Percentiles rank a stretch among this genome's conserved stretches.
Conservation (phyloP, 345 rosid species). For the Hypericum androsaemum region DNA sequence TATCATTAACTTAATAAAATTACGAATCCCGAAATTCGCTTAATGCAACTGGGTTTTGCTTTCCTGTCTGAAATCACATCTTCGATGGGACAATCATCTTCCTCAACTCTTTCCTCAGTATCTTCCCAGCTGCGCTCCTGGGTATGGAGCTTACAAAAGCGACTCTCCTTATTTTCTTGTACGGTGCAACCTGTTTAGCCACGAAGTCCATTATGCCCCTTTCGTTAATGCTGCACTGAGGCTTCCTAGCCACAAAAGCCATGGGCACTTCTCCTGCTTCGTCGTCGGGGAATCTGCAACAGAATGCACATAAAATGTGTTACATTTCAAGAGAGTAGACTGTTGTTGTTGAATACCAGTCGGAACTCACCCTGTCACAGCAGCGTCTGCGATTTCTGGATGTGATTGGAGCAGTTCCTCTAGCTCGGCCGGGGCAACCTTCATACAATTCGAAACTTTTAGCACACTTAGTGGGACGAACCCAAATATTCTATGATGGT, state of each 20-base stretch:
- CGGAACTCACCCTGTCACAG: conserved; percentile 34
- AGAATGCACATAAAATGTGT: too few species aligned
- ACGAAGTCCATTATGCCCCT: conserved; percentile 22
- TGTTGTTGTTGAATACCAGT: not conserved
- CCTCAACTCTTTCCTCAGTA: conserved; percentile 25
- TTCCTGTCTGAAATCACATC: too few species aligned
- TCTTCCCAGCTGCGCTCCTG: conserved; percentile 23
- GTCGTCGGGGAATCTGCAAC: conserved; percentile 29
- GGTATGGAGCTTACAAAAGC: conserved; percentile 24
- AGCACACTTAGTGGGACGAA: too few species aligned
- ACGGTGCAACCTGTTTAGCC: conserved; percentile 31
- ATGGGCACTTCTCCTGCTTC: conserved; percentile 30
- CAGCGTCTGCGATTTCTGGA: conserved; percentile 42
- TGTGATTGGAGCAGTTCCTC: conserved; percentile 39
- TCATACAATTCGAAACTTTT: not conserved
- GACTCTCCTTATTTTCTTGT: conserved; percentile 29
- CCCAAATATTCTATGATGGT: too few species aligned
- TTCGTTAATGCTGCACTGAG: conserved; percentile 14
- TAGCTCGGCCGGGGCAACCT: conserved; percentile 55
- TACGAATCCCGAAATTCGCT: too few species aligned
- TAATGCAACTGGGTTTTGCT: too few species aligned
- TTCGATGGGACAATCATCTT: not conserved
- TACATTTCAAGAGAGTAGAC: too few species aligned
- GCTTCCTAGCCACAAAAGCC: conserved; percentile 28
- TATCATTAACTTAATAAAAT: too few species aligned